Percentiles rank a stretch among this genome's conserved stretches.
These are phyloP conservation scores for Naumovozyma baii DNA, from an alignment of 805 yeast genomes.

Conservation along the genomic window DNA sequence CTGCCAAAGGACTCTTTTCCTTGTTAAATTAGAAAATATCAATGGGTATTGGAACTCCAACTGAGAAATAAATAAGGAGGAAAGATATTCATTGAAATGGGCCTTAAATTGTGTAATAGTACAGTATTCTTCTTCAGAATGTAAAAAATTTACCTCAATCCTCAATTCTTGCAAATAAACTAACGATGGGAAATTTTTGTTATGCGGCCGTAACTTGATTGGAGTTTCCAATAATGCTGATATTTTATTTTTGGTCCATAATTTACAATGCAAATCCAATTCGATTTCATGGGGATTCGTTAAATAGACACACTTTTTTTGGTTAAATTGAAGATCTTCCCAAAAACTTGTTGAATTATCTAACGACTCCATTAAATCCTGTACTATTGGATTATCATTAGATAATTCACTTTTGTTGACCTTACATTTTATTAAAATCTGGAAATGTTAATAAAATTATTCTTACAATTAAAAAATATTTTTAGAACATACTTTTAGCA, in stretches of 20 bases:
- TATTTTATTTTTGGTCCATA: slow-evolving; percentile 3
- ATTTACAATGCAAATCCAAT: slow-evolving; percentile 1
- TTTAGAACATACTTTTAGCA: not conserved
- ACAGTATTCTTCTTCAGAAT: not conserved
- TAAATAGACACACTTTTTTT: not conserved
- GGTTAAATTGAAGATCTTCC: slow-evolving; percentile 3
- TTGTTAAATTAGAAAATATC: slow-evolving; percentile 21
- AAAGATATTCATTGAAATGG: slow-evolving; percentile 20
- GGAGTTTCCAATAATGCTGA: slow-evolving; percentile 1
- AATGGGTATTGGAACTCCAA: slow-evolving; percentile 30
- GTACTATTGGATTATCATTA: not conserved
- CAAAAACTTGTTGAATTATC: slow-evolving; percentile 1
- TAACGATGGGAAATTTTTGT: not conserved
- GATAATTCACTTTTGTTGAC: not conserved
- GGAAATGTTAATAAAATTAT: not conserved
- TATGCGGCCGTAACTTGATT: not conserved
- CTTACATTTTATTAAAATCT: not conserved
- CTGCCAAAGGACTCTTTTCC: slow-evolving; percentile 17
- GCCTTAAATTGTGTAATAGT: slow-evolving; percentile 2
- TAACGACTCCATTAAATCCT: not conserved
- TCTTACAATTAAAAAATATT: too few relatives aligned
- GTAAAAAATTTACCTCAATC: slow-evolving; percentile 3
- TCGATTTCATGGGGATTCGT: not conserved
- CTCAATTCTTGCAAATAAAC: slow-evolving; percentile 3
- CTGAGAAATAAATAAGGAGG: slow-evolving; percentile 25